Evolutionary conservation across 1,284 basidiomycete species (phyloP), one percentile per base, ranked within the genome.

Genomic region (Flammula alnicola): DNA sequence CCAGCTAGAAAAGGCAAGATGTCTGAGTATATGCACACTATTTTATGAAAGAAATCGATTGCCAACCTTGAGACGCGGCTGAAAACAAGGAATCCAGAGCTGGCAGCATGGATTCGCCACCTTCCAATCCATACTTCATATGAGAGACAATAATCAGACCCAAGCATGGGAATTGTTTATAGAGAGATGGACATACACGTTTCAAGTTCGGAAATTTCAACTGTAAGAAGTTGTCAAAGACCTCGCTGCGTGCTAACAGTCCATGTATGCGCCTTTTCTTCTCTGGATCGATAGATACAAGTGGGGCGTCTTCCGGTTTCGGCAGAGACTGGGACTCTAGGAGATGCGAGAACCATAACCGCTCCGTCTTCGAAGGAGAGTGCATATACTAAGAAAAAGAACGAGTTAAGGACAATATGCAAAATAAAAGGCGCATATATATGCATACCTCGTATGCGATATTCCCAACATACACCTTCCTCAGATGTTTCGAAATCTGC

Each of bases 91-190:
- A 76, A 58, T 93, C 90, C 2, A 95, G 74, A 0, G 91, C 91
- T 0, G 91, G 87, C 14, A 95, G 70, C 92, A 95, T 94, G 4
- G 88, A 91, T 72, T 95, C 93, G 1, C 88, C 93, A 1, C 93
- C 93, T 68, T 95, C 93, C 22, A 93, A 73, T 0, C 90, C 89
- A 64, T 92, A 93, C 70, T 77, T 41, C 6, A 31, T 27, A 20
- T 20, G 43, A 22, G 41, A 19, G 32, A 35, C 31, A 47, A 11
- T 33, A n/a, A 22, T 43, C 26, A 41, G 8, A 12, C 23, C 2
- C 1, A 9, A 17, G 16, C 16, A 36, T 7, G n/a, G 29, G 31
- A 33, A 17, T 11, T 16, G 30, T 16, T 9, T 31, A 44, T 37
- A 32, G n/a, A 25, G 19, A 47, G n/a, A 16, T 26, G 12, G 27